Evolutionary conservation across 2,329 filamentous ascomycete genomes (phyloP).

Genomic region (Nigrograna mackinnonii): DNA sequence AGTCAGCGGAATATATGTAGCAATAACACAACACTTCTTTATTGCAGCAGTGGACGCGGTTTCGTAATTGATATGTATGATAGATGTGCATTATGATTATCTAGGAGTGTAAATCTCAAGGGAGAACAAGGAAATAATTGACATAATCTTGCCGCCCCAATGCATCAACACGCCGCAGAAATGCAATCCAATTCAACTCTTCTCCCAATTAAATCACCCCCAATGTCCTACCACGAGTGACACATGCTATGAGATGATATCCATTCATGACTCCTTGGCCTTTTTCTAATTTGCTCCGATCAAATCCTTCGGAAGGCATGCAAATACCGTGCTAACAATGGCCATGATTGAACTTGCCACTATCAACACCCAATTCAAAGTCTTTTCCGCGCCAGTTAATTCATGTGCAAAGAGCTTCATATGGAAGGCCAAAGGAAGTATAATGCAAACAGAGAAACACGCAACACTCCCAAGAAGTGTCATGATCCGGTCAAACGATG

Average conservation of each 20-base stretch:
- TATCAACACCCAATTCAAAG: slow-evolving; percentile 71
- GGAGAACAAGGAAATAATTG: too few species aligned
- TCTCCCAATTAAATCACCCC: too few species aligned
- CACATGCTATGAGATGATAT: not conserved
- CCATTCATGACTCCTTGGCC: too few species aligned
- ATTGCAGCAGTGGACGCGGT: too few species aligned
- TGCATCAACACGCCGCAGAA: not conserved
- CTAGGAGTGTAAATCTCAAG: too few species aligned
- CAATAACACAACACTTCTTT: too few species aligned
- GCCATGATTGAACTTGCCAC: slow-evolving; percentile 71
- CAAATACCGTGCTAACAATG: slow-evolving; percentile 79
- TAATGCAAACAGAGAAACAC: slow-evolving; percentile 93
- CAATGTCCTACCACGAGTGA: too few species aligned
- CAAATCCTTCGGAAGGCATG: slow-evolving; percentile 79
- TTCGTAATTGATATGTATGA: too few species aligned
- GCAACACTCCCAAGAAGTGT: slow-evolving; percentile 86
- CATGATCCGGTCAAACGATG: slow-evolving; percentile 88
- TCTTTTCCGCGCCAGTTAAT: slow-evolving; percentile 65
- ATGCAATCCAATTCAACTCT: not conserved
- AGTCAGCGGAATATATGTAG: too few species aligned
- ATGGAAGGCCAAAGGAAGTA: slow-evolving; percentile 86
- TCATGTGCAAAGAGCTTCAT: slow-evolving; percentile 83
- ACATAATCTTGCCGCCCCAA: too few species aligned
- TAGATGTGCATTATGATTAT: too few species aligned
- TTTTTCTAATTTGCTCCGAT: too few species aligned